phyloP scores from a whole-genome alignment of 768 basidiomycete genomes.

The Multifurca ochricompacta region DNA sequence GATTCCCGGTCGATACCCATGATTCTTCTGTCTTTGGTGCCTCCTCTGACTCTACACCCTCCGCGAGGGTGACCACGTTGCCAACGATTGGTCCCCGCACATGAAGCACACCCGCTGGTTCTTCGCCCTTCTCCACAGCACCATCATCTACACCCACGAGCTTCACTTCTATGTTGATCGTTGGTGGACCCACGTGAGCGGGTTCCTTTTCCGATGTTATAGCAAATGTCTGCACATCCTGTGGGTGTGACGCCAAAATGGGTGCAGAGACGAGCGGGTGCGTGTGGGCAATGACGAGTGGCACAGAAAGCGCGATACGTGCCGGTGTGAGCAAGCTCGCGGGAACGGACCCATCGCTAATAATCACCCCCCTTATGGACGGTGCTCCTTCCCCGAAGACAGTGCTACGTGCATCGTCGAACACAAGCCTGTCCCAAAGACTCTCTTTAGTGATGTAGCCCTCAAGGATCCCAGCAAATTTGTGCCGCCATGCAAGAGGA shows the following conservation, averaged over 20 bases:
- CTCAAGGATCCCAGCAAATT: conserved; percentile 55
- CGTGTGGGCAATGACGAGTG: conserved; percentile 56
- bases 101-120: conserved; percentile 54
- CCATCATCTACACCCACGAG: conserved; percentile 63
- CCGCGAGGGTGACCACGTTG: conserved; percentile 36
- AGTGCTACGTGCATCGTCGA: conserved; percentile 54
- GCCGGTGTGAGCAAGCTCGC: conserved; percentile 49
- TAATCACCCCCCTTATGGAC: conserved; percentile 58
- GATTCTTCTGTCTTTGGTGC: conserved; percentile 18
- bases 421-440: conserved; percentile 78
- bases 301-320: conserved; percentile 69
- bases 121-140: conserved; percentile 52
- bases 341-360: conserved; percentile 57
- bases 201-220: conserved; percentile 32
- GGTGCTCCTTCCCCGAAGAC: conserved; percentile 54
- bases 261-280: conserved; percentile 67
- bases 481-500: conserved; percentile 70
- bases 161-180: conserved; percentile 79
- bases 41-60: conserved; percentile 30
- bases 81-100: conserved; percentile 74
- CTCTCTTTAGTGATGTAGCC: conserved; percentile 74
- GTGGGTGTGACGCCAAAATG: conserved; percentile 71
- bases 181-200: conserved; percentile 67
- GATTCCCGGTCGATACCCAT: conserved; percentile 29
- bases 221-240: conserved; percentile 71